A percentile compares a stretch with the other conserved stretches of the same genome.
These are phyloP conservation scores for Verbena officinalis DNA, from an alignment of 257 asterid species.

Conservation along the genomic window DNA sequence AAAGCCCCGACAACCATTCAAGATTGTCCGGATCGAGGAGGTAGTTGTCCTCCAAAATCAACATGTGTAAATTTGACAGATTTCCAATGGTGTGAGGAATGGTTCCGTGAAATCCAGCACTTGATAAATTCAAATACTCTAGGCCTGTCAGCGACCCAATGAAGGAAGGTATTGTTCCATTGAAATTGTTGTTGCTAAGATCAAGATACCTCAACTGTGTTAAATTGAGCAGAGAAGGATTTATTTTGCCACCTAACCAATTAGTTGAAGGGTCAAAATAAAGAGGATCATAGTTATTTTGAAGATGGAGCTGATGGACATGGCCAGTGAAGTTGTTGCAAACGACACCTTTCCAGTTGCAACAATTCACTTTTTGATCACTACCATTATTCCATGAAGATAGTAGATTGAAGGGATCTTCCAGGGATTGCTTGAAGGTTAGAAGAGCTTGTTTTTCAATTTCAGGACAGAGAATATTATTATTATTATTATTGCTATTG, in stretches of 20 bases:
- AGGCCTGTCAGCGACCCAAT: conserved; percentile 21
- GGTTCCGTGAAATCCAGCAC: conserved; percentile 14
- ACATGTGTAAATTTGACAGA: conserved; percentile 18
- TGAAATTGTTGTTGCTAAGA: conserved; percentile 22
- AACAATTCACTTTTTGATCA: conserved; percentile 28
- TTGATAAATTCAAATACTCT: conserved; percentile 21
- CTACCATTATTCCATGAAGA: conserved; percentile 25
- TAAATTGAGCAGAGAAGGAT: conserved; percentile 28
- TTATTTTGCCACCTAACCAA: conserved; percentile 19
- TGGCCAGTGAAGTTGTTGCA: conserved; percentile 26
- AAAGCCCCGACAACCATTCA: conserved; percentile 28
- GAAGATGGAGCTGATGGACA: conserved; percentile 27
- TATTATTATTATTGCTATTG: not conserved
- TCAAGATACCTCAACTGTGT: conserved; percentile 32
- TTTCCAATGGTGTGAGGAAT: conserved; percentile 23
- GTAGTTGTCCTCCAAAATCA: not conserved
- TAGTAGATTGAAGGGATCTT: not conserved
- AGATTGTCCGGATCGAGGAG: not conserved
- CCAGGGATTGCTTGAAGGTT: conserved; percentile 20
- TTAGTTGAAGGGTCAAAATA: no score
- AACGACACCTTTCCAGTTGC: conserved; percentile 22
- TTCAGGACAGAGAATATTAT: conserved; percentile 12
- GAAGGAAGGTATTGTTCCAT: conserved; percentile 31
- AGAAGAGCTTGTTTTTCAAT: conserved; percentile 29
- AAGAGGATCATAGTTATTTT: not conserved